Evolutionary conservation across 371 early-diverging fungal species (phyloP), one percentile per base, ranked within the genome.

Genomic region (Apophysomyces sp.): DNA sequence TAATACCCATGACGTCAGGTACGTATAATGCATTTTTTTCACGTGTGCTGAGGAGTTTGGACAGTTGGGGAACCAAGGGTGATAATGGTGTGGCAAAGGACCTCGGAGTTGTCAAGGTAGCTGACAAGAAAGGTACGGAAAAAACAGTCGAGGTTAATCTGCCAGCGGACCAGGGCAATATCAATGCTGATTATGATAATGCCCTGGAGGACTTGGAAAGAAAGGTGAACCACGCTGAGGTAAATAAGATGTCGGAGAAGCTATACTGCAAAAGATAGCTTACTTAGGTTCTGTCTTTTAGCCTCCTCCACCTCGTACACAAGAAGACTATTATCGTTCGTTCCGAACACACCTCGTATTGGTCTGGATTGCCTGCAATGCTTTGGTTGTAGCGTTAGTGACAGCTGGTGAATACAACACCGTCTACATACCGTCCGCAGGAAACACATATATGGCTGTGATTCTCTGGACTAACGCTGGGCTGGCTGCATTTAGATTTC

Each of bases 61-160:
- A 18, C 57, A 84, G 93, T 9, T 97, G 97, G 97, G 97, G 97
- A 15, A 97, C 97, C 30, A 96, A 96, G 82, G 96, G 97, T 24
- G 94, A 90, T 67, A 89, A 84, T 60, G 74, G 71, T 24, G 64
- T 82, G 4, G 71, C 72, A 16, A 80, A 77, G 36, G 85, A 87
- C 70, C 74, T 90, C 27, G 91, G 91, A 27, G 74, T 85, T 2
- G 87, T 78, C 52, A 83, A 68, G 37, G 88, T 83, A 54, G 80
- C 78, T 55, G 70, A 76, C 62, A 77, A 70, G 34, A 69, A 80
- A 63, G 74, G 83, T 58, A 69, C 21, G 9, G 49, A 16, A 44
- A 44, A 44, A 44, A 44, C 49, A 16, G 49, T 44, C 1, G 34
- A 49, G 13, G 18, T 59, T 4, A 51, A 59, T 24, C 32, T 59